Conservation (phyloP, 495 filamentous ascomycete species). For the Daldinia childiae region DNA sequence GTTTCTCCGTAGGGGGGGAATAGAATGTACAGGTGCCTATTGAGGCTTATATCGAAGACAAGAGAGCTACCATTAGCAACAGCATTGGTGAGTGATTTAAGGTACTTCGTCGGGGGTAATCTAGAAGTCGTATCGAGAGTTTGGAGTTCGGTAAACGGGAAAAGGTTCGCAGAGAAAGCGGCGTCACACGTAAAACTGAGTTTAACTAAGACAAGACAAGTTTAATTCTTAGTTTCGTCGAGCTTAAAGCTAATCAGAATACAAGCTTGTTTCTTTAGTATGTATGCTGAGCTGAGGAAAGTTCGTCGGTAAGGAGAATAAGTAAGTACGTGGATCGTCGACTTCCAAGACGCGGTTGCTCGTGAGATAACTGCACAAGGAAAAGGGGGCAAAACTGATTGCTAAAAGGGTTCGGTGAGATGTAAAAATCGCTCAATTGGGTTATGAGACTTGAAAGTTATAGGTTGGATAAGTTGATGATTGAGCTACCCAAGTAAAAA, state of each 20-base stretch:
- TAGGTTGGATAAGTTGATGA: slow-evolving; percentile 6
- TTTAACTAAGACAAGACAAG: slow-evolving; percentile 23
- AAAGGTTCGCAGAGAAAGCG: neutral
- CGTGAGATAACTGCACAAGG: slow-evolving; percentile 14
- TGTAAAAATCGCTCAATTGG: slow-evolving; percentile 26
- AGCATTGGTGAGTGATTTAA: slow-evolving; percentile 29
- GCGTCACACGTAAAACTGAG: slow-evolving; percentile 3
- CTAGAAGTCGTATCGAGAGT: neutral
- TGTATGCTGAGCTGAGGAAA: slow-evolving; percentile 1
- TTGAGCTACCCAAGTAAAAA: slow-evolving; percentile 14
- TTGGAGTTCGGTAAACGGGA: neutral
- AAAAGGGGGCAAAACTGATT: neutral
- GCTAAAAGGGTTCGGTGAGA: slow-evolving; percentile 14
- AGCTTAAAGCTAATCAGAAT: slow-evolving; percentile 3
- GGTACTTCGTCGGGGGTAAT: neutral
- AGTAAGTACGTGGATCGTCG: slow-evolving; percentile 11
- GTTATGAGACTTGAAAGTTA: slow-evolving; percentile 5
- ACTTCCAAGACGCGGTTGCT: slow-evolving; percentile 14
- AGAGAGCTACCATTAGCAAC: slow-evolving; percentile 6
- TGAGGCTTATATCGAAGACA: slow-evolving; percentile 26
- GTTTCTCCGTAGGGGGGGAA: neutral
- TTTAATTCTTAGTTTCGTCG: slow-evolving; percentile 11
- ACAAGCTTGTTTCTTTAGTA: slow-evolving; percentile 5
- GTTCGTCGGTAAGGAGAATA: slow-evolving; percentile 15
- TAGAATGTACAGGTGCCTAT: slow-evolving; percentile 7